Percentiles rank a stretch among this genome's conserved stretches.
Conservation (phyloP, 108 stramenopile genomes). For the Aureococcus anophagefferens region DNA sequence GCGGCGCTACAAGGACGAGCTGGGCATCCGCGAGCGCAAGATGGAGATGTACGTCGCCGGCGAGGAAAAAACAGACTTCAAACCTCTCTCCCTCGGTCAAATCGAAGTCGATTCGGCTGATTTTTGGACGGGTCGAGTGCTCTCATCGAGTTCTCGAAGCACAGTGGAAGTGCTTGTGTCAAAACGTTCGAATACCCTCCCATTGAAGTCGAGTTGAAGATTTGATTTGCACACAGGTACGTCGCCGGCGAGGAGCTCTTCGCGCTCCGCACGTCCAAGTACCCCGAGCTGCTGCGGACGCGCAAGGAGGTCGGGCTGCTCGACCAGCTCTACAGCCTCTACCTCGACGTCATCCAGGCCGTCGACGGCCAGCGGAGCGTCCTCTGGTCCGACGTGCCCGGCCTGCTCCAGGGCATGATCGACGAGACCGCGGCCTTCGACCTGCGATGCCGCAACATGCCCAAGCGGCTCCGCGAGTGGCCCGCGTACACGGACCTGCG, state of each 20-base stretch:
- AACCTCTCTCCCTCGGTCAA: too few relatives aligned
- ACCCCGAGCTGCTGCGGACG: conserved; percentile 41
- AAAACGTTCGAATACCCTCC: too few relatives aligned
- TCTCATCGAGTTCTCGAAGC: too few relatives aligned
- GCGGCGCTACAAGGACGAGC: conserved; percentile 44
- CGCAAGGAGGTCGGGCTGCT: conserved; percentile 45
- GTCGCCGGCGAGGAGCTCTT: conserved; percentile 45
- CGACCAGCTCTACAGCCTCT: conserved; percentile 50
- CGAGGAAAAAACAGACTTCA: too few relatives aligned
- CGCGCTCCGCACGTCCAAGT: conserved; percentile 37
- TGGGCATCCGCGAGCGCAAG: conserved; percentile 43
- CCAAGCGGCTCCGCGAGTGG: conserved; percentile 46
- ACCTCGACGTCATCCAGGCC: conserved; percentile 43
- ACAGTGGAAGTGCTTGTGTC: too few relatives aligned
- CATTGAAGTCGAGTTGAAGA: too few relatives aligned
- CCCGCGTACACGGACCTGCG: conserved; percentile 34
- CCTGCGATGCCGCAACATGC: conserved; percentile 40
- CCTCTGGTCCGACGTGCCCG: conserved; percentile 33
- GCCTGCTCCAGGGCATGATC: conserved; percentile 25
- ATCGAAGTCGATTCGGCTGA: too few relatives aligned
- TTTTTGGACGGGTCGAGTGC: too few relatives aligned
- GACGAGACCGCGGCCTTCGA: conserved; percentile 36
- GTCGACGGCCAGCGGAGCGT: conserved; percentile 22
- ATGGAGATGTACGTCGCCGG: conserved; percentile 45
- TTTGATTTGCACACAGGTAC: too few relatives aligned